These are phyloP conservation scores for Paracamarosporium sp. DNA, from an alignment of 2,329 filamentous ascomycete species.

Conservation along the genomic window DNA sequence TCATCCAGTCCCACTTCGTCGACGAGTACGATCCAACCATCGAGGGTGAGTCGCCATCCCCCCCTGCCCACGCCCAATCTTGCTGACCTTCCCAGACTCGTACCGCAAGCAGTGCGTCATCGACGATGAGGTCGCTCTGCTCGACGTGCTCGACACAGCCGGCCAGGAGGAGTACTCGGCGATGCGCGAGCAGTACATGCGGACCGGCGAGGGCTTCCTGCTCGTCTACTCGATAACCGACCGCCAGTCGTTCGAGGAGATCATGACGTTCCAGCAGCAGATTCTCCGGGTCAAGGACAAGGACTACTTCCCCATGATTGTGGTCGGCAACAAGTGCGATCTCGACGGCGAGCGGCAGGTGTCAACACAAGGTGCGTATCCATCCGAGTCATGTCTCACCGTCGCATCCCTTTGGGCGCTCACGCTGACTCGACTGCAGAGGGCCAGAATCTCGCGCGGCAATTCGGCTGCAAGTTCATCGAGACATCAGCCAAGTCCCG, in stretches of 20 bases:
- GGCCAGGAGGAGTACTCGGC: conserved; percentile 99
- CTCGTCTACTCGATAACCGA: conserved; percentile 99
- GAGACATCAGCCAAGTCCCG: conserved; percentile 98
- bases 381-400: conserved; percentile 11
- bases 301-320: conserved; percentile 99
- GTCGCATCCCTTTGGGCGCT: conserved; percentile 9
- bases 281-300: conserved; percentile 99
- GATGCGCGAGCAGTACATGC: conserved; percentile 99
- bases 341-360: conserved; percentile 91
- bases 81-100: conserved; percentile 71
- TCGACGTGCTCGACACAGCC: conserved; percentile 97
- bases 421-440: conserved; percentile 62
- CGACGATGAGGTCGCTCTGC: conserved; percentile 95
- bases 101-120: conserved; percentile 99
- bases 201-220: conserved; percentile 96
- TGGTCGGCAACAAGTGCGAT: conserved; percentile 99
- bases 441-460: conserved; percentile 83
- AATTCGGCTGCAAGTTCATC: conserved; percentile 97
- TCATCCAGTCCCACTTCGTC: conserved; percentile 86
- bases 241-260: conserved; percentile 96
- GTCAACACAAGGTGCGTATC: conserved; percentile 79
- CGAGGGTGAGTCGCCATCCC: conserved; percentile 71
- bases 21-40: conserved; percentile 99
- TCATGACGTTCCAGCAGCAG: conserved; percentile 98
- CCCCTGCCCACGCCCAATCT: background rate